Percentiles rank a stretch among this genome's conserved stretches.
phyloP scores from a whole-genome alignment of 805 yeast species.

The Spathaspora boniae region DNA sequence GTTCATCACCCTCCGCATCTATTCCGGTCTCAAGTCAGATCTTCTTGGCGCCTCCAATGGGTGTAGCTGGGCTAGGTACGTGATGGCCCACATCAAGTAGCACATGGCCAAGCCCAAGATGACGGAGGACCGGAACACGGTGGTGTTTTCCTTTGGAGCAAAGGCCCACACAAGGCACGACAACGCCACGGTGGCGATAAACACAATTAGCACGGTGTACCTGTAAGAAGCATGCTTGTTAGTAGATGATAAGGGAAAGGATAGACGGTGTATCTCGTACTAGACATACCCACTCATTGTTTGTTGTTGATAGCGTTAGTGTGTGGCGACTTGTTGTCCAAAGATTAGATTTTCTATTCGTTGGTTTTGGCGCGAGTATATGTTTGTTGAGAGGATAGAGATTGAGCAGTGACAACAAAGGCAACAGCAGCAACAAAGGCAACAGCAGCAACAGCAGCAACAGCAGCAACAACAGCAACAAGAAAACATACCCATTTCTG shows the following conservation, averaged over 20 bases:
- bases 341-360: no score
- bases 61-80: slow-evolving; percentile 82
- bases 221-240: slow-evolving; percentile 34
- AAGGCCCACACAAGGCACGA: slow-evolving; percentile 75
- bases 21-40: slow-evolving; percentile 84
- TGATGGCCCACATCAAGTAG: slow-evolving; percentile 89
- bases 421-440: no score
- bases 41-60: slow-evolving; percentile 90
- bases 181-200: slow-evolving; percentile 53
- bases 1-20: no score
- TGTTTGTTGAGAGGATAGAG: no score
- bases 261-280: neutral
- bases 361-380: no score
- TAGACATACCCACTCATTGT: slow-evolving; percentile 25
- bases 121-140: slow-evolving; percentile 45
- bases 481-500: no score
- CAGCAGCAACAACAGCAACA: no score
- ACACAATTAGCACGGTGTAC: slow-evolving; percentile 66
- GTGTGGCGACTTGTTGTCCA: no score
- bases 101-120: slow-evolving; percentile 72
- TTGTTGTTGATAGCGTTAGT: no score
- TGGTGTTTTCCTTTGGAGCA: slow-evolving; percentile 75
- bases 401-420: no score
- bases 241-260: slow-evolving; percentile 12
- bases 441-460: no score